Evolutionary conservation across 2,329 filamentous ascomycete genomes (phyloP), one percentile per base, ranked within the genome.

Genomic region (Aureobasidium sp.): DNA sequence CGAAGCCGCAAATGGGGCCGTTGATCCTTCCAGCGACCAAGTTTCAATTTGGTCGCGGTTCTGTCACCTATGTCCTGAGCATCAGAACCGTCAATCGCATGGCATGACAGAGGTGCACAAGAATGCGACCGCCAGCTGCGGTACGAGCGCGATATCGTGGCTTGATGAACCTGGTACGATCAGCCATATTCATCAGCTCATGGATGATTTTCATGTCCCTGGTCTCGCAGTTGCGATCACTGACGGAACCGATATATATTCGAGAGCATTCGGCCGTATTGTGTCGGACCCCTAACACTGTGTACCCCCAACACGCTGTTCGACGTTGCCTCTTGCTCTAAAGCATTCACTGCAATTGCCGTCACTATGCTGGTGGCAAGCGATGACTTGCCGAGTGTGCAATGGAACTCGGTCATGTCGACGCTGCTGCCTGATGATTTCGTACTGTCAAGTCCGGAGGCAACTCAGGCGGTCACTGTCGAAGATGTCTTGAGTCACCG

Each of bases 241-340:
- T 3, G 31, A 42, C n/a, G 36, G 15, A 12, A 6, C 20, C 11
- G 6, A 25, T 5, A 55, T 55, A 15, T 12, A 41, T 3, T 27
- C 51, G 11, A 27, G 25, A 29, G 44, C 44, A 36, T 73, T 76
- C 64, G 70, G 79, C 64, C 64, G n/a, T n/a, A n/a, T 57, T 63
- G 64, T n/a, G 69, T 76, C 5, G 71, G 77, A 5, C 68, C 61
- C 1, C 71, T 69, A 5, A 75, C 70, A 0, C 70, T 73, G 0
- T 76, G 77, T 9, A 80, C 74, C 0, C 68, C 78, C 0, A 72
- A 79, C 34, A 84, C 82, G 0, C 73, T 85, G 2, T 85, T 81
- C 72, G 82, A 81, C 63, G 76, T 75, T 2, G 84, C 78, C 1
- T 84, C 81, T 45, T 84, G 78, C 1, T 83, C 81, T 22, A 86